A percentile compares a stretch with the other conserved stretches of the same genome.
Conservation (phyloP, 2,329 filamentous ascomycete species). For the Cytospora schulzeri region DNA sequence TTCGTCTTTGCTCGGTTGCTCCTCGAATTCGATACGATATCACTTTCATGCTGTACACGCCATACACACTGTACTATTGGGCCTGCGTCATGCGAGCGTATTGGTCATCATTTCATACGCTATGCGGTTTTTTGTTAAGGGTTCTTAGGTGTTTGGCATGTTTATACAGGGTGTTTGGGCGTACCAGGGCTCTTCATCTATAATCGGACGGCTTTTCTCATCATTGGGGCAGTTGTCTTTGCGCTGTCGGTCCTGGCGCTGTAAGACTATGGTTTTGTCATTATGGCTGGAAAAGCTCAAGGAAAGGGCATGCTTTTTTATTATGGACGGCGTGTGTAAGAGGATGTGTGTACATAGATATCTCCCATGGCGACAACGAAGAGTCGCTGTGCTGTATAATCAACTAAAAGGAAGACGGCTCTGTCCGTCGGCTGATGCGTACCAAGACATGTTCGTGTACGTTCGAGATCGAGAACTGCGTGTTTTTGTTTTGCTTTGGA, state of each 20-base stretch:
- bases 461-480: background rate
- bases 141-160: slow-evolving; percentile 19
- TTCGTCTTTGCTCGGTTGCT: slow-evolving; percentile 11
- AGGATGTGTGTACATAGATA: slow-evolving; percentile 19
- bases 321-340: background rate
- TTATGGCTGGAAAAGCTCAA: slow-evolving; percentile 11
- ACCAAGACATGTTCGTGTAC: background rate
- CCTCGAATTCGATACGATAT: slow-evolving; percentile 15
- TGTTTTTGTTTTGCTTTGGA: background rate
- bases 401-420: slow-evolving; percentile 14
- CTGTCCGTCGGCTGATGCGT: background rate
- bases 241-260: background rate
- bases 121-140: background rate
- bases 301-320: slow-evolving; percentile 8
- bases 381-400: slow-evolving; percentile 8
- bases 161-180: slow-evolving; percentile 7
- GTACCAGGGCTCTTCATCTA: slow-evolving; percentile 8
- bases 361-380: background rate
- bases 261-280: background rate
- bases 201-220: background rate
- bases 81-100: slow-evolving; percentile 8
- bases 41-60: slow-evolving; percentile 18
- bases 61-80: slow-evolving; percentile 3
- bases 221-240: background rate
- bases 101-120: slow-evolving; percentile 2